A percentile compares a stretch with the other conserved stretches of the same genome.
Conservation (phyloP, 1,284 basidiomycete genomes). For the Mycocalia duriaeana region DNA sequence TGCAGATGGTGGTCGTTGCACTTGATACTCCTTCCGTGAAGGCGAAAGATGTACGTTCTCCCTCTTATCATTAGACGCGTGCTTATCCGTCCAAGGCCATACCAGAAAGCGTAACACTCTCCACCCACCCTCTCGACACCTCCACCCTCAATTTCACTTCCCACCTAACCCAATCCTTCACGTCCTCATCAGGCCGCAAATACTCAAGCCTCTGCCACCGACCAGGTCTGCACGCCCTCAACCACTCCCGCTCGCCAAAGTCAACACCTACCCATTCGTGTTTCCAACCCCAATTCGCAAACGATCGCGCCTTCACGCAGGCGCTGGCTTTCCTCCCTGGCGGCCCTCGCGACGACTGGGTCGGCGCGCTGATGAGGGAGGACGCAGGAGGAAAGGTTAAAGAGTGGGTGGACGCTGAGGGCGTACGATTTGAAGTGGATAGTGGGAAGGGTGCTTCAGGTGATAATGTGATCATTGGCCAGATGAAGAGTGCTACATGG, state of each 20-base stretch:
- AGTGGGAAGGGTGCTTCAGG: constrained; percentile 15
- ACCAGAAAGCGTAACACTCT: constrained; percentile 19
- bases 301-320: constrained; percentile 41
- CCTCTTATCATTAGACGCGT: too few species aligned
- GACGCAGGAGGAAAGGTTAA: neutral
- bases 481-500: constrained; percentile 72
- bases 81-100: too few species aligned
- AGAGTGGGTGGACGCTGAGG: constrained; percentile 19
- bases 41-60: too few species aligned
- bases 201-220: constrained; percentile 34
- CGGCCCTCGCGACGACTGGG: constrained; percentile 45
- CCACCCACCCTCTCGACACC: constrained; percentile 26
- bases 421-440: constrained; percentile 29
- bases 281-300: constrained; percentile 18
- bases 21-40: too few species aligned
- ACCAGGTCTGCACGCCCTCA: constrained; percentile 12
- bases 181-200: constrained; percentile 33
- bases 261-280: constrained; percentile 10
- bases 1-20: constrained; percentile 63
- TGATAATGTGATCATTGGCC: constrained; percentile 23
- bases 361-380: constrained; percentile 36
- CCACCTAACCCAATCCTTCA: constrained; percentile 40
- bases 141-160: constrained; percentile 46
- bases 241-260: too few species aligned
- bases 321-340: constrained; percentile 57